Base-by-base conservation (phyloP, 768 basidiomycete genomes). In the Rhodosporidiobolus sp. region DNA sequence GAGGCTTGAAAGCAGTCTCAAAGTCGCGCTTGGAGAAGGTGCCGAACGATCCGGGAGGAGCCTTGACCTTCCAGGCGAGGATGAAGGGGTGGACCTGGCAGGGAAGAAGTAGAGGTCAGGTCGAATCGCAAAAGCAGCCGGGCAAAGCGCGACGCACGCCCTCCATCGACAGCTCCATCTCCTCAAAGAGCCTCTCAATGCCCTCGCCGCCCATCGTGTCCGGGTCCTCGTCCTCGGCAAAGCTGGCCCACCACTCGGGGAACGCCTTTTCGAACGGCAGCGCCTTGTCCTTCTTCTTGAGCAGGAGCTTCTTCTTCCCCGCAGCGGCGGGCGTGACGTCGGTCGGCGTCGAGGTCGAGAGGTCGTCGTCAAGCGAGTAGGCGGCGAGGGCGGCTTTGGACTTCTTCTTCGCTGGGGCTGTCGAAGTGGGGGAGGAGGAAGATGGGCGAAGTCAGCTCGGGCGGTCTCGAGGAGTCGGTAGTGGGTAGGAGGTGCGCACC, bases 131-230 rank as follows among this genome's bases (percentile, higher is more conserved):
- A 3, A 0, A 3, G 17, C 0, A 20, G 20, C 17, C 19, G 52
- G 30, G 16, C 10, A 32, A 1, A 24, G 11, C 56, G 26, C 11
- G 35, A 69, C 68, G 20, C 28, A 50, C 53, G 12, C 68, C 62
- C 17, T 69, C 61, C 80, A 93, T 82, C 0, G 89, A 83, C 57
- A 92, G 85, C n/a, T 85, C 82, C 20, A 88, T 86, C 72, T 91
- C 89, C 34, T 74, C 84, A 81, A 89, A 93, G 38, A 94, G 81
- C 63, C 81, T 83, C 80, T 88, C 87, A 73, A 92, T 87, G 4
- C 90, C 90, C 69, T 87, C 89, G 1, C 89, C 85, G 1, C 87
- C 88, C 76, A 93, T 91, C 69, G 52, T 60, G 49, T 22, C 34
- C n/a, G 28, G 28, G 10, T 64, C 73, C 30, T 46, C 73, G 26